Conservation (phyloP, 108 stramenopile genomes). For the Skeletonema potamos region DNA sequence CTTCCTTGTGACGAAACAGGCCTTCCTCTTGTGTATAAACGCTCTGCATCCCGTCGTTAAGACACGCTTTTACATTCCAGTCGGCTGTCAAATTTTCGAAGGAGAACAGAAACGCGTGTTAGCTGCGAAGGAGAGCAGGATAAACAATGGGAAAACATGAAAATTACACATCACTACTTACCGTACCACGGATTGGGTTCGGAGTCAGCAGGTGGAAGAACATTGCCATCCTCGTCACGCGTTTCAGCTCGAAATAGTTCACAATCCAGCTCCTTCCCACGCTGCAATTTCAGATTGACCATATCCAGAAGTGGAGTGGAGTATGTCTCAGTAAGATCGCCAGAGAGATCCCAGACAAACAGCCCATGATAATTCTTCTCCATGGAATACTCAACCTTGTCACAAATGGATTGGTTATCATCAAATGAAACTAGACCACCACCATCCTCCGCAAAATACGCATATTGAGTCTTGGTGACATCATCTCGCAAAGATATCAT, state of each 20-base stretch:
- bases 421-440: constrained; percentile 46
- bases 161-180: constrained; percentile 15
- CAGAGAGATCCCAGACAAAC: constrained; percentile 41
- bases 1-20: constrained; percentile 36
- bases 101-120: background rate
- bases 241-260: constrained; percentile 22
- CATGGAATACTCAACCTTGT: constrained; percentile 42
- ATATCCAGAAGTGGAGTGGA: constrained; percentile 39
- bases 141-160: too few relatives aligned
- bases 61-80: constrained; percentile 29
- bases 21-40: constrained; percentile 33
- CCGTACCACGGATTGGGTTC: constrained; percentile 43
- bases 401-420: constrained; percentile 45
- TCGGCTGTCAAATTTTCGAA: constrained; percentile 5
- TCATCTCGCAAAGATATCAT: constrained; percentile 49
- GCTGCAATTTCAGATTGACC: constrained; percentile 46
- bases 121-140: too few relatives aligned
- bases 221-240: constrained; percentile 29
- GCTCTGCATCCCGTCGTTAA: constrained; percentile 44
- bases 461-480: constrained; percentile 45
- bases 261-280: constrained; percentile 33
- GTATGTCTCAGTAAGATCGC: constrained; percentile 38
- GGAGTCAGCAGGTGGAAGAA: constrained; percentile 6
- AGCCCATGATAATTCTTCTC: constrained; percentile 25
- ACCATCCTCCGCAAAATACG: constrained; percentile 36